Conservation (phyloP, 2,329 filamentous ascomycete species). For the Geosmithia putterillii region DNA sequence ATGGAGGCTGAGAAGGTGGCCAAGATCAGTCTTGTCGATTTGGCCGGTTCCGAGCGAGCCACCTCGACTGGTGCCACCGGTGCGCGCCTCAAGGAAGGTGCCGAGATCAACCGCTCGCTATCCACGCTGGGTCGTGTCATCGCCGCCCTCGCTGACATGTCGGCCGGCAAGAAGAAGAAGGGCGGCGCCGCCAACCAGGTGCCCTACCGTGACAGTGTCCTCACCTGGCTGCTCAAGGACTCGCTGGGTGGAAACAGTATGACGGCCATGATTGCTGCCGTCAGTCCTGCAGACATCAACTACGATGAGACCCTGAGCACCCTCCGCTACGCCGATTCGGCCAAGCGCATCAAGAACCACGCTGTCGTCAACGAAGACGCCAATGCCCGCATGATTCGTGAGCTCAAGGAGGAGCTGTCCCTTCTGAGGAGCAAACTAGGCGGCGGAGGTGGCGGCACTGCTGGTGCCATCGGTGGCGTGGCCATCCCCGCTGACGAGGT, state of each 20-base stretch:
- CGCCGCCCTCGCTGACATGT: slow-evolving; percentile 84
- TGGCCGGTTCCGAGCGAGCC: slow-evolving; percentile 93
- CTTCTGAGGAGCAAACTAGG: slow-evolving; percentile 78
- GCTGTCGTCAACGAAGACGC: slow-evolving; percentile 98
- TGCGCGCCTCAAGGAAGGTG: slow-evolving; percentile 89
- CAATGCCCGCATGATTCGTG: slow-evolving; percentile 96
- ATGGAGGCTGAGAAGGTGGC: slow-evolving; percentile 98
- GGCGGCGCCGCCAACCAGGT: slow-evolving; percentile 55
- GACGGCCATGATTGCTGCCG: slow-evolving; percentile 99
- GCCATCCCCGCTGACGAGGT: slow-evolving; percentile 57
- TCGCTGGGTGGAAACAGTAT: slow-evolving; percentile 96
- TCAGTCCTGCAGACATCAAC: slow-evolving; percentile 97
- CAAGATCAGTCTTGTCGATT: slow-evolving; percentile 94
- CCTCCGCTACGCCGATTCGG: slow-evolving; percentile 89
- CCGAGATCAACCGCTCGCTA: slow-evolving; percentile 94
- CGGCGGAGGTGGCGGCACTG: slow-evolving; percentile 43
- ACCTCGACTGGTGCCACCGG: slow-evolving; percentile 96
- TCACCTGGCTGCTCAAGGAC: slow-evolving; percentile 96
- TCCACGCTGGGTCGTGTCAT: slow-evolving; percentile 97
- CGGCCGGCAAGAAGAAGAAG: slow-evolving; percentile 53
- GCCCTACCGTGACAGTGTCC: slow-evolving; percentile 89
- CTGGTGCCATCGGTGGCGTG: slow-evolving; percentile 31
- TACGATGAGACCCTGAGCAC: slow-evolving; percentile 97
- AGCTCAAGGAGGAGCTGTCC: slow-evolving; percentile 88
- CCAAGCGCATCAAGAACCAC: slow-evolving; percentile 99